Percentiles rank a stretch among this genome's conserved stretches.
These are phyloP conservation scores for Diaporthe velutina DNA, from an alignment of 2,329 filamentous ascomycete species.

Conservation along the genomic window DNA sequence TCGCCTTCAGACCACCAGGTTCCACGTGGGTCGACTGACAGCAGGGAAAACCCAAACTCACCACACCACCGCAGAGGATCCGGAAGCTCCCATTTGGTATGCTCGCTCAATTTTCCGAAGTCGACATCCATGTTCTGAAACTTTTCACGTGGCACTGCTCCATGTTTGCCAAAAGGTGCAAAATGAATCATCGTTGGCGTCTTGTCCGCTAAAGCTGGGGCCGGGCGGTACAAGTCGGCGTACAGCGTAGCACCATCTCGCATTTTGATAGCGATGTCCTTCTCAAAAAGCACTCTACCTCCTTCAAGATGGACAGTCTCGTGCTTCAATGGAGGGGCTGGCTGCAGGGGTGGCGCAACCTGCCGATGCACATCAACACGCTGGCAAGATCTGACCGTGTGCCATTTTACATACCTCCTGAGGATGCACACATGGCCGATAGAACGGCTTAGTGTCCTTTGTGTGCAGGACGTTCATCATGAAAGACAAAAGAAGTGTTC, in stretches of 20 bases:
- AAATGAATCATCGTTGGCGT: not conserved
- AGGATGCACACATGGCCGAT: no score
- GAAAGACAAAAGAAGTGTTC: no score
- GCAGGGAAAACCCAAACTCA: not conserved
- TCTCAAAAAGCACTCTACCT: not conserved
- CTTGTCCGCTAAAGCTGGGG: not conserved
- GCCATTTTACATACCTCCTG: no score
- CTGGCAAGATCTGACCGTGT: accelerated
- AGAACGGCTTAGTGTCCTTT: no score
- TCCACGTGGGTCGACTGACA: not conserved
- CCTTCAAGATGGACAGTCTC: not conserved
- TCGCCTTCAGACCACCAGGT: not conserved
- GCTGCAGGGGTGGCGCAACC: not conserved
- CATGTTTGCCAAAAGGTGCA: not conserved
- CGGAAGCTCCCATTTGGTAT: not conserved
- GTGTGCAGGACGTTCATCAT: no score
- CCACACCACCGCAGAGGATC: not conserved
- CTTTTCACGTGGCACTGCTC: not conserved
- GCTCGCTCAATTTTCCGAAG: not conserved
- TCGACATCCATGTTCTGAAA: not conserved
- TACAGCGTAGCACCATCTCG: not conserved
- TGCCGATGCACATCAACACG: no score
- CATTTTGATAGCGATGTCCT: not conserved
- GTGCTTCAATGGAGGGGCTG: not conserved
- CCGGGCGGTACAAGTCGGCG: not conserved